Base-by-base conservation (phyloP, 345 rosid genomes). In the Eucalyptus albens region DNA sequence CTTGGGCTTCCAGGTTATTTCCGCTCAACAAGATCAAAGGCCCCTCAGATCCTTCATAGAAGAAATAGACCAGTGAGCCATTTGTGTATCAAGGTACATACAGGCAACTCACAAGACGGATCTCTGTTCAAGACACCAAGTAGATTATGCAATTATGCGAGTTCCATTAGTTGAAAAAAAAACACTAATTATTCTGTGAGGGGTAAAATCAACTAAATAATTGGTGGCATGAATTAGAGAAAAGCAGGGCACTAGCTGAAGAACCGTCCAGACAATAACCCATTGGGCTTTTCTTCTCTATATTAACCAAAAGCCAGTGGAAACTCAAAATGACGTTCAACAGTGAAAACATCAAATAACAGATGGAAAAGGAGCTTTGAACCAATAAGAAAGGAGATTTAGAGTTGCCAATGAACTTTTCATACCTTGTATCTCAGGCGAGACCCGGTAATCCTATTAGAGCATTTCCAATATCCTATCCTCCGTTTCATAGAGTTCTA, bases 371-470 rank as follows among this genome's bases (percentile, higher is more conserved):
- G 82, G 82, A 72, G 1, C 82, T 72, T 33, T 0, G 8, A 5
- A 33, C 13, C 44, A 33, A 33, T 17, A 72, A 69, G 24, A 72
- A 33, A 33, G 42, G 44, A 72, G 82, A 72, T 72, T 33, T 33
- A 69, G 7, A 15, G 80, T 17, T 72, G 82, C 82, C 2, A 26
- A 88, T 56, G 67, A 83, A 67, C 50, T 8, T 69, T 69, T 87
- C 86, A 53, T 95, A 97, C 99, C 99, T 95, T 93, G 91, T 93
- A 96, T 93, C 96, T 94, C 89, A 94, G 59, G 72, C 92, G 92
- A 60, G 96, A 91, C 89, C 92, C 72, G 37, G 87, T 62, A 92
- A 88, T 86, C 93, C 94, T 44, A 97, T 91, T 82, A 95, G 88
- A 91, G 94, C 89, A 51, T 95, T 93, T 90, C 92, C 44, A 60